phyloP scores from a whole-genome alignment of 768 basidiomycete genomes.

The Zangia roseola region DNA sequence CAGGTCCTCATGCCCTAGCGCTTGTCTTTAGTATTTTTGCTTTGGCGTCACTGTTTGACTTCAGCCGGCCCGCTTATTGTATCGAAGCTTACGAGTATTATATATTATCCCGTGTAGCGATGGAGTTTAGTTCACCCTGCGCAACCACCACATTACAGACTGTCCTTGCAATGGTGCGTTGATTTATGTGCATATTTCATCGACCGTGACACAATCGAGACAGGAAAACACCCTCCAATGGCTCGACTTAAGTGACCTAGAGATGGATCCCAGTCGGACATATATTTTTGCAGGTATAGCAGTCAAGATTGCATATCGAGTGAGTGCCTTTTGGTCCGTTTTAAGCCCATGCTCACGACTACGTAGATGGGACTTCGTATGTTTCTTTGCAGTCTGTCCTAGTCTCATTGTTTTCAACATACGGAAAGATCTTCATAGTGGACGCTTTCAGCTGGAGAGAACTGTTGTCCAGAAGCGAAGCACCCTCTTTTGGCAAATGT shows the following conservation, averaged over 20 bases:
- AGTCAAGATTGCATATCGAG: constrained; percentile 57
- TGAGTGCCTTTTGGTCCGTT: constrained; percentile 32
- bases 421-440: constrained; percentile 53
- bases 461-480: constrained; percentile 46
- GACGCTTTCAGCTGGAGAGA: constrained; percentile 57
- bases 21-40: constrained; percentile 68
- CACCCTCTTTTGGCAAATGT: constrained; percentile 69
- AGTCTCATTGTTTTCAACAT: not conserved
- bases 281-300: constrained; percentile 63
- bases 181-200: constrained; percentile 3
- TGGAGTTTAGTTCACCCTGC: constrained; percentile 46
- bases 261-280: constrained; percentile 44
- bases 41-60: constrained; percentile 63
- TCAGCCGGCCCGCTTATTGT: constrained; percentile 44
- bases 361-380: constrained; percentile 56
- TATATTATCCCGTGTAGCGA: constrained; percentile 51
- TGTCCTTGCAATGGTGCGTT: constrained; percentile 55
- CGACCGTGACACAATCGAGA: not conserved
- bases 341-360: not conserved
- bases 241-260: constrained; percentile 54
- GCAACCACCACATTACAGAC: constrained; percentile 52
- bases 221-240: constrained; percentile 47
- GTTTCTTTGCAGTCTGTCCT: not conserved
- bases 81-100: constrained; percentile 62
- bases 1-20: constrained; percentile 53